Conservation (phyloP, 371 early-diverging fungal genomes). For the Batrachochytrium dendrobatidis region DNA sequence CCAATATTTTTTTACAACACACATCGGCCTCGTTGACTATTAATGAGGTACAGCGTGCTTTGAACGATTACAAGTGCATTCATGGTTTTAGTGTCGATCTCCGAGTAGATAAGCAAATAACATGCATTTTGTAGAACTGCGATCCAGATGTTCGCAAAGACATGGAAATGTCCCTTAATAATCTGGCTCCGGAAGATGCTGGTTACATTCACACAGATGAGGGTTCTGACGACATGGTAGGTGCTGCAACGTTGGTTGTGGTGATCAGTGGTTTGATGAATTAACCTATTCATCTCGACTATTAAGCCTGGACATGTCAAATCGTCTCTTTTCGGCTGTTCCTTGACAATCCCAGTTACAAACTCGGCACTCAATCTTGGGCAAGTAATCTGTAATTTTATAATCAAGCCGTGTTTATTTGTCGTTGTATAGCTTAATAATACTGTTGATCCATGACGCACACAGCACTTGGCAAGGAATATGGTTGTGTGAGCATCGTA, state of each 20-base stretch:
- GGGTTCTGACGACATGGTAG: slow-evolving; percentile 36
- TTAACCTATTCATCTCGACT: background rate
- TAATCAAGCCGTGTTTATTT: background rate
- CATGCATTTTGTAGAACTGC: slow-evolving; percentile 1
- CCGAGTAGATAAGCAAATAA: slow-evolving; percentile 46
- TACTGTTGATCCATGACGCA: no score
- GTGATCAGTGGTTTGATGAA: background rate
- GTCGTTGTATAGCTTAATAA: no score
- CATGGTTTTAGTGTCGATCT: no score
- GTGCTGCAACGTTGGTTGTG: background rate
- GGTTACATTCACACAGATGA: slow-evolving; percentile 67
- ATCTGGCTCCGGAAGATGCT: slow-evolving; percentile 68
- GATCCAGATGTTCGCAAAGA: slow-evolving; percentile 30
- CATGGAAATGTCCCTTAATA: slow-evolving; percentile 74
- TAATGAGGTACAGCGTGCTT: slow-evolving; percentile 72
- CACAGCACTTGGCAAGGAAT: slow-evolving; percentile 36
- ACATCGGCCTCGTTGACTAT: slow-evolving; percentile 83
- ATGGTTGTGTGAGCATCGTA: slow-evolving; percentile 59
- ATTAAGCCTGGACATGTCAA: slow-evolving; percentile 81
- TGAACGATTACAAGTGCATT: no score
- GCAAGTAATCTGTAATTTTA: no score
- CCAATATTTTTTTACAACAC: slow-evolving; percentile 86
- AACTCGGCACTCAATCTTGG: slow-evolving; percentile 73
- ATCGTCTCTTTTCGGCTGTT: slow-evolving; percentile 72
- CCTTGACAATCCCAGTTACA: slow-evolving; percentile 78